Conservation (phyloP, 768 basidiomycete species). For the Jaapia argillacea region DNA sequence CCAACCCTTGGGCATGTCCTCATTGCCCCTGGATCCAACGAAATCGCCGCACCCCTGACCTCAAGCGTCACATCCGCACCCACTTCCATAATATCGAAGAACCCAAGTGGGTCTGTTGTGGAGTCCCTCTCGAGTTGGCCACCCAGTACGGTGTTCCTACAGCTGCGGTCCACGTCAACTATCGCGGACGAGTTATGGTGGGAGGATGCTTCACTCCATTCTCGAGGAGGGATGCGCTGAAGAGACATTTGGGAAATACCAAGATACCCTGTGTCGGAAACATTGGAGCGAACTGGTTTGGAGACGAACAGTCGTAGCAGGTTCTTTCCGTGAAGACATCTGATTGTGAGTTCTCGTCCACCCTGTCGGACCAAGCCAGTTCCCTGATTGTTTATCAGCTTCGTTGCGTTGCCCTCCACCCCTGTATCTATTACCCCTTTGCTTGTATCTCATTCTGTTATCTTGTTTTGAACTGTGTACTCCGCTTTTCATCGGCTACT, state of each 20-base stretch:
- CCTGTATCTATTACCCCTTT: too few relatives aligned
- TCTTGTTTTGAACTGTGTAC: too few relatives aligned
- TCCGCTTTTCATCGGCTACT: too few relatives aligned
- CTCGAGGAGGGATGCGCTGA: constrained; percentile 28
- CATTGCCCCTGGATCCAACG: constrained; percentile 36
- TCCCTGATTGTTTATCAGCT: too few relatives aligned
- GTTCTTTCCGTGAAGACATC: too few relatives aligned
- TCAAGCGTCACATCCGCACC: constrained; percentile 47
- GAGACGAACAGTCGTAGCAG: too few relatives aligned
- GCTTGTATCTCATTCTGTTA: too few relatives aligned
- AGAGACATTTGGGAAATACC: constrained; percentile 27
- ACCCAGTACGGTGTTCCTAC: background rate
- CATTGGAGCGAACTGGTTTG: too few relatives aligned
- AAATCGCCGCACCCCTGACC: constrained; percentile 46
- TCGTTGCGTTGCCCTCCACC: too few relatives aligned
- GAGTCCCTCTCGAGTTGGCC: constrained; percentile 19
- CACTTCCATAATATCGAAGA: constrained; percentile 34
- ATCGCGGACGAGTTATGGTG: constrained; percentile 20
- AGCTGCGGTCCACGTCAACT: constrained; percentile 11
- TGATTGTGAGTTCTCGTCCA: too few relatives aligned
- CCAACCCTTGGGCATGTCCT: constrained; percentile 28
- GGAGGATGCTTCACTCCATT: constrained; percentile 29
- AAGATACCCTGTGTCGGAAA: constrained; percentile 23
- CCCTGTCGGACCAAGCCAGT: too few relatives aligned
- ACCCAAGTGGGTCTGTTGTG: constrained; percentile 29